These are phyloP conservation scores for Marasmius sp. DNA, from an alignment of 1,284 basidiomycete genomes.

Conservation along the genomic window DNA sequence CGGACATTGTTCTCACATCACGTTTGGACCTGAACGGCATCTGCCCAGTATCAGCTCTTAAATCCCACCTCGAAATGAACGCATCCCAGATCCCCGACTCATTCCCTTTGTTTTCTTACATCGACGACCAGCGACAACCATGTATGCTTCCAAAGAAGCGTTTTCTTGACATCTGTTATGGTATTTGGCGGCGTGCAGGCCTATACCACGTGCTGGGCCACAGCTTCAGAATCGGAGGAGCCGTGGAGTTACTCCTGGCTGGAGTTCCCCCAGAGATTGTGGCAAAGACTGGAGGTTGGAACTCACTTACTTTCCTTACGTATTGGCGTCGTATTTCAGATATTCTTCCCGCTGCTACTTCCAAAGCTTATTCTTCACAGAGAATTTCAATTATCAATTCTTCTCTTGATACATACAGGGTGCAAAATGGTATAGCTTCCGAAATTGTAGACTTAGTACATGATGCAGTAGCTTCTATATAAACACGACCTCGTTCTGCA, in stretches of 20 bases:
- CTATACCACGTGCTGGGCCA: conserved; percentile 19
- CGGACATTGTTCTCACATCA: background rate
- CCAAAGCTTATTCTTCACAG: too few species aligned
- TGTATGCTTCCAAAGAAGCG: conserved; percentile 3
- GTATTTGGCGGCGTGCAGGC: conserved; percentile 13
- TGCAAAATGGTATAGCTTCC: too few species aligned
- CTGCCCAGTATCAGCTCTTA: background rate
- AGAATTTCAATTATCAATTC: too few species aligned
- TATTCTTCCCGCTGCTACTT: too few species aligned
- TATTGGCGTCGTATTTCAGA: too few species aligned
- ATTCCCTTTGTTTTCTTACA: background rate
- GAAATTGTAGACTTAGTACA: too few species aligned
- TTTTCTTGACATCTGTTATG: conserved; percentile 16
- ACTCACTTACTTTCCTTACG: conserved; percentile 28
- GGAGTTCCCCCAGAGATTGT: conserved; percentile 27
- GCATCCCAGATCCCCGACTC: background rate
- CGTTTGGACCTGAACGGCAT: background rate
- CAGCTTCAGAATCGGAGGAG: conserved; percentile 29
- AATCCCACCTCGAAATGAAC: background rate
- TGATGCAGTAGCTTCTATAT: too few species aligned
- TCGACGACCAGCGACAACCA: background rate
- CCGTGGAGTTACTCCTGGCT: conserved; percentile 21
- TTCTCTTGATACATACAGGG: too few species aligned
- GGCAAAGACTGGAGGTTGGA: conserved; percentile 25
- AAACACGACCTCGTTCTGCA: too few species aligned